Evolutionary conservation across 2,329 filamentous ascomycete species (phyloP).

Genomic region (Stagonosporopsis vannaccii): DNA sequence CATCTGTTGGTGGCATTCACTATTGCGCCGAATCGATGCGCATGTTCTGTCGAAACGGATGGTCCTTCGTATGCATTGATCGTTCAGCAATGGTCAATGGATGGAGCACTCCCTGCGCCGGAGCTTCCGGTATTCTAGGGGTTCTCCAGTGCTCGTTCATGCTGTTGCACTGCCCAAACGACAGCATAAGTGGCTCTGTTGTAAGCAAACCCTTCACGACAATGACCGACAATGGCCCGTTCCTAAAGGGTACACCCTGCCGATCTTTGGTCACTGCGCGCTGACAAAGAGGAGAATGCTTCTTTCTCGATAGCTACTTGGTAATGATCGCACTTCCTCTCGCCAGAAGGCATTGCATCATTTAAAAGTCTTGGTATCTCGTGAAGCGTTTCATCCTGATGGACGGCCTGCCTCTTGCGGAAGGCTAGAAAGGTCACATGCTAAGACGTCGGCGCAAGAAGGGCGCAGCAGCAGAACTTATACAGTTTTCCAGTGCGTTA

Average conservation of each 20-base stretch:
- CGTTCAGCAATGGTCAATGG: background rate
- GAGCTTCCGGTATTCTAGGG: slow-evolving; percentile 3
- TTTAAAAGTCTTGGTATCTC: slow-evolving; percentile 7
- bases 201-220: background rate
- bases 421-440: slow-evolving; percentile 2
- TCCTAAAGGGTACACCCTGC: background rate
- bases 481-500: background rate
- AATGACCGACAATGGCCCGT: background rate
- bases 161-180: background rate
- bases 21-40: background rate
- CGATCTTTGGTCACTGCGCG: slow-evolving; percentile 1
- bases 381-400: slow-evolving; percentile 15
- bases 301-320: background rate
- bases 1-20: background rate
- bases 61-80: background rate
- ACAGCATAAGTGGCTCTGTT: background rate
- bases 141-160: background rate
- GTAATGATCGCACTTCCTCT: background rate
- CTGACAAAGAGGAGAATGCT: background rate
- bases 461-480: background rate
- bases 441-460: background rate
- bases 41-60: background rate
- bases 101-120: background rate
- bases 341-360: background rate
- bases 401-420: slow-evolving; percentile 1